phyloP scores from a whole-genome alignment of 177 flowering plant genomes.

The Tripterygium wilfordii region DNA sequence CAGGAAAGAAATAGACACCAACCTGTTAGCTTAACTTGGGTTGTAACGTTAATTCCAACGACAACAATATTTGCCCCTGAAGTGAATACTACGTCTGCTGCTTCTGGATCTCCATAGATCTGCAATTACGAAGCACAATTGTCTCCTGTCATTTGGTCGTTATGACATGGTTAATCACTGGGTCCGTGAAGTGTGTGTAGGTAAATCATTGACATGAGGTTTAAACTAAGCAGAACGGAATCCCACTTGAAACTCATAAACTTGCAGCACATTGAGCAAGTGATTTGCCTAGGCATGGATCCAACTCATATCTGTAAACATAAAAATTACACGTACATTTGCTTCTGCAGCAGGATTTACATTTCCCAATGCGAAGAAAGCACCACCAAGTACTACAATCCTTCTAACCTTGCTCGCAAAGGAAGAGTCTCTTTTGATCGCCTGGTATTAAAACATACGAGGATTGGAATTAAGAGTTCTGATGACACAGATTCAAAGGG shows the following conservation, averaged over 20 bases:
- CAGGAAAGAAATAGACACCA: neutral
- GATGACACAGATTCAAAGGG: no score
- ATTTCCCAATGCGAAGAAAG: slow-evolving; percentile 93
- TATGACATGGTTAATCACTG: no score
- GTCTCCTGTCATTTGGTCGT: neutral
- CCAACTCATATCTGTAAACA: no score
- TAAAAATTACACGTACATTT: slow-evolving; percentile 78
- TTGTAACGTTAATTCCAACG: slow-evolving; percentile 94
- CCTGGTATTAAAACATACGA: slow-evolving; percentile 32
- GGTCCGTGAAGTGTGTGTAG: no score
- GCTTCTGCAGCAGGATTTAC: slow-evolving; percentile 99
- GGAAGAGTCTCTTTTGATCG: slow-evolving; percentile 84
- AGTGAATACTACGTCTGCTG: slow-evolving; percentile 95
- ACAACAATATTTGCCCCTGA: slow-evolving; percentile 84
- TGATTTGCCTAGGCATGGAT: neutral
- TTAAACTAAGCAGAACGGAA: no score
- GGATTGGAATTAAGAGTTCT: neutral
- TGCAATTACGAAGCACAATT: slow-evolving; percentile 26
- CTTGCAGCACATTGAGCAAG: no score
- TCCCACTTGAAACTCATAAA: no score
- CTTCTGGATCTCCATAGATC: slow-evolving; percentile 98
- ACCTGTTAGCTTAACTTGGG: slow-evolving; percentile 87
- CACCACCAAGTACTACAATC: slow-evolving; percentile 87
- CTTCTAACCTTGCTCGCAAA: slow-evolving; percentile 92
- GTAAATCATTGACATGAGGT: no score